Conservation (phyloP, 1,139 yeast genomes). For the Yamadazyma songkhlaensis region DNA sequence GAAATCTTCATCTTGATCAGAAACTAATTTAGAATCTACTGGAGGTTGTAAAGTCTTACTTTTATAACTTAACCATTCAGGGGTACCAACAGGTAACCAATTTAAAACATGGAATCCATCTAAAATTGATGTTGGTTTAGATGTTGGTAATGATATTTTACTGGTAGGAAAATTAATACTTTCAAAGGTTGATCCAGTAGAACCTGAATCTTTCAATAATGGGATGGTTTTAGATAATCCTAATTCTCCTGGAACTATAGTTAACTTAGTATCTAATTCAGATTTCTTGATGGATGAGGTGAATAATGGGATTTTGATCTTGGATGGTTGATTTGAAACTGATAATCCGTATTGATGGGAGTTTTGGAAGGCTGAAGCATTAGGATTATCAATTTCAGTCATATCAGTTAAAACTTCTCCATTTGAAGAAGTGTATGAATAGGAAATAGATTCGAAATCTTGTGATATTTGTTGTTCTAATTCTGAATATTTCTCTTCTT, state of each 20-base stretch:
- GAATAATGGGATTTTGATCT: constrained; percentile 59
- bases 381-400: constrained; percentile 28
- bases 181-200: constrained; percentile 40
- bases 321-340: constrained; percentile 22
- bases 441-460: constrained; percentile 68
- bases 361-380: constrained; percentile 14
- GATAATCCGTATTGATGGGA: constrained; percentile 22
- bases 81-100: constrained; percentile 77
- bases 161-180: constrained; percentile 46
- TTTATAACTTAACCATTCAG: constrained; percentile 74
- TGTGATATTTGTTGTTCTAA: constrained; percentile 33
- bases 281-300: constrained; percentile 65
- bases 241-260: constrained; percentile 59
- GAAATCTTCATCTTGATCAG: constrained; percentile 17
- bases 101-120: constrained; percentile 79
- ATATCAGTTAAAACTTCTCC: constrained; percentile 57
- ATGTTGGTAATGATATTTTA: constrained; percentile 54
- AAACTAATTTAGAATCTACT: constrained; percentile 20
- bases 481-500: constrained; percentile 18
- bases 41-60: constrained; percentile 27
- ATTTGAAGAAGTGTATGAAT: constrained; percentile 54
- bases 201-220: constrained; percentile 27
- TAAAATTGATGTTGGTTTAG: constrained; percentile 65
- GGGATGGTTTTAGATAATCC: constrained; percentile 60
- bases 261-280: constrained; percentile 61